These are phyloP conservation scores for Dryadomyces sulphureus DNA, from an alignment of 2,329 filamentous ascomycete genomes.

Conservation along the genomic window DNA sequence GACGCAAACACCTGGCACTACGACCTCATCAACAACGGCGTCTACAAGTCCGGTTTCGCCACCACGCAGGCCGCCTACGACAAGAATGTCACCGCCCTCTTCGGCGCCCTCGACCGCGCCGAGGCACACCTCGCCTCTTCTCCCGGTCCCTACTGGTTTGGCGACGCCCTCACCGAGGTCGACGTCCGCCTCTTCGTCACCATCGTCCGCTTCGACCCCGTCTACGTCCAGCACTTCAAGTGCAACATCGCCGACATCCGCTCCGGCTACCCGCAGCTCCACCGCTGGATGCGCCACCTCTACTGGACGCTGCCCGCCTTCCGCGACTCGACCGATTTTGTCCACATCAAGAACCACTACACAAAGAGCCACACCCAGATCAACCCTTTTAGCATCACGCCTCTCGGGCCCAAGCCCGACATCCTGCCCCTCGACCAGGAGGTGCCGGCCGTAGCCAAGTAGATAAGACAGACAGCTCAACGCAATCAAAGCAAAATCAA, in stretches of 20 bases:
- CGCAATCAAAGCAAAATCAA: background rate
- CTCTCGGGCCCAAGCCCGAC: slow-evolving; percentile 70
- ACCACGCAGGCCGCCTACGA: slow-evolving; percentile 75
- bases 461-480: background rate
- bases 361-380: slow-evolving; percentile 49
- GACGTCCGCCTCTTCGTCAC: slow-evolving; percentile 67
- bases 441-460: slow-evolving; percentile 43
- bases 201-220: slow-evolving; percentile 57
- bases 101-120: slow-evolving; percentile 60
- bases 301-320: slow-evolving; percentile 79
- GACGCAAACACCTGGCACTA: slow-evolving; percentile 71
- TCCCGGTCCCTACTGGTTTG: slow-evolving; percentile 58
- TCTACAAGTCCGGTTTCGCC: slow-evolving; percentile 70
- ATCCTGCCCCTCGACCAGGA: slow-evolving; percentile 68
- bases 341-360: slow-evolving; percentile 81
- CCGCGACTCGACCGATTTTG: slow-evolving; percentile 70
- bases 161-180: slow-evolving; percentile 60
- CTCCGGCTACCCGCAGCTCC: slow-evolving; percentile 65
- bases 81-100: slow-evolving; percentile 53
- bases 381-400: slow-evolving; percentile 61
- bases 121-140: slow-evolving; percentile 49
- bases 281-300: slow-evolving; percentile 66
- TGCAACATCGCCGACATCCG: slow-evolving; percentile 79
- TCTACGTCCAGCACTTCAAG: slow-evolving; percentile 81
- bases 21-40: slow-evolving; percentile 54